Evolutionary conservation across 1,139 yeast genomes (phyloP).

Genomic region (Williopsis jadinii): DNA sequence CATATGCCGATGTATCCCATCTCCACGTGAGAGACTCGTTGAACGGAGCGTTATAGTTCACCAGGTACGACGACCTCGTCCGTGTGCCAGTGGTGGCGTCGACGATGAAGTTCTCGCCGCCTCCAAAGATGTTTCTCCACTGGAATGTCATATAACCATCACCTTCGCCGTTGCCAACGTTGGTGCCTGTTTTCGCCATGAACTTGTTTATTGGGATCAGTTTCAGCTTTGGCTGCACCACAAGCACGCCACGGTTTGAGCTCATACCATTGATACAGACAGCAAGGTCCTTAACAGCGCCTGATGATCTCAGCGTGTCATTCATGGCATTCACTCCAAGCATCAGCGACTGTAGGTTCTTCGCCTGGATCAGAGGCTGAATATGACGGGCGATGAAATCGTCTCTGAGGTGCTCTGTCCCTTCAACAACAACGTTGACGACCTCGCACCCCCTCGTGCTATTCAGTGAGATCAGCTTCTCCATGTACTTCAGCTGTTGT

Average conservation of each 20-base stretch:
- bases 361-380: constrained; percentile 39
- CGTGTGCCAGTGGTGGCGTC: constrained; percentile 80
- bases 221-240: constrained; percentile 50
- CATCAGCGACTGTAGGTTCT: constrained; percentile 35
- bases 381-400: constrained; percentile 48
- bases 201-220: constrained; percentile 58
- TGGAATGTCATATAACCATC: constrained; percentile 82
- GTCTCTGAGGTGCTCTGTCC: constrained; percentile 45
- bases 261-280: constrained; percentile 23
- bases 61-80: constrained; percentile 65
- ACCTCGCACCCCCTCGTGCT: constrained; percentile 39
- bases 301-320: constrained; percentile 33
- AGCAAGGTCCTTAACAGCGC: constrained; percentile 25
- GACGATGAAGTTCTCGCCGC: constrained; percentile 71
- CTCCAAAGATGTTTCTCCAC: constrained; percentile 75
- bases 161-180: constrained; percentile 92
- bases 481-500: constrained; percentile 36
- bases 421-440: constrained; percentile 46
- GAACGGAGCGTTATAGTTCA: constrained; percentile 56
- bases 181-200: constrained; percentile 86
- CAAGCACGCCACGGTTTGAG: constrained; percentile 26
- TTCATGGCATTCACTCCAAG: constrained; percentile 36
- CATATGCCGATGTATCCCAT: constrained; percentile 47
- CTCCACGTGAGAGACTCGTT: constrained; percentile 44
- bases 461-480: constrained; percentile 31